Percentiles rank a stretch among this genome's conserved stretches.
phyloP scores from a whole-genome alignment of 768 basidiomycete genomes.

The Omphalotus guepiniiformis region DNA sequence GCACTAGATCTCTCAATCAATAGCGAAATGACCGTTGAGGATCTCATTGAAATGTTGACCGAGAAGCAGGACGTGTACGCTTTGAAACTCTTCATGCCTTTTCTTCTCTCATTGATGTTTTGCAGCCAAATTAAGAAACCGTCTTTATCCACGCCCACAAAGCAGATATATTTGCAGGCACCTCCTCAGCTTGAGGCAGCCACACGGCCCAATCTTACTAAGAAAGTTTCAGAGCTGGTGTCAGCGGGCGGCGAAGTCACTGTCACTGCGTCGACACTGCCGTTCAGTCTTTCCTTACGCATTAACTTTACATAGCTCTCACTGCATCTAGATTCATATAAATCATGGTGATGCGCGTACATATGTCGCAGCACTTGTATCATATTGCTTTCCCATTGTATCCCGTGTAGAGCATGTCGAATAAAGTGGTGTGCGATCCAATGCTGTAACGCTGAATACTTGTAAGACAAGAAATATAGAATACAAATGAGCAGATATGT shows the following conservation, averaged over 20 bases:
- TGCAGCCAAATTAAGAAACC: constrained; percentile 95
- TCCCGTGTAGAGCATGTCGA: too few relatives aligned
- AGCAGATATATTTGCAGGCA: constrained; percentile 88
- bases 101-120: constrained; percentile 10
- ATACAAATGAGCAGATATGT: constrained; percentile 18
- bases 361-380: too few relatives aligned
- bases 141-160: constrained; percentile 73
- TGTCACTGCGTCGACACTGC: constrained; percentile 85
- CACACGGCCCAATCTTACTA: constrained; percentile 88
- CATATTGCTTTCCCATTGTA: background rate
- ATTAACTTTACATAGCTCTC: constrained; percentile 42
- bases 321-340: too few relatives aligned
- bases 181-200: constrained; percentile 87
- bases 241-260: constrained; percentile 71
- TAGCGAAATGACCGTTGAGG: constrained; percentile 75
- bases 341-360: too few relatives aligned
- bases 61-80: constrained; percentile 90
- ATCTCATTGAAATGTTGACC: constrained; percentile 80
- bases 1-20: constrained; percentile 68
- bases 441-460: background rate
- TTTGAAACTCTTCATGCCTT: background rate
- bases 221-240: constrained; percentile 80
- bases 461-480: constrained; percentile 17
- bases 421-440: background rate
- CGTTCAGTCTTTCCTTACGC: constrained; percentile 76